Evolutionary conservation across 352 stramenopile species (phyloP), one percentile per base, ranked within the genome.

Genomic region (Elongisporangium anandrum): DNA sequence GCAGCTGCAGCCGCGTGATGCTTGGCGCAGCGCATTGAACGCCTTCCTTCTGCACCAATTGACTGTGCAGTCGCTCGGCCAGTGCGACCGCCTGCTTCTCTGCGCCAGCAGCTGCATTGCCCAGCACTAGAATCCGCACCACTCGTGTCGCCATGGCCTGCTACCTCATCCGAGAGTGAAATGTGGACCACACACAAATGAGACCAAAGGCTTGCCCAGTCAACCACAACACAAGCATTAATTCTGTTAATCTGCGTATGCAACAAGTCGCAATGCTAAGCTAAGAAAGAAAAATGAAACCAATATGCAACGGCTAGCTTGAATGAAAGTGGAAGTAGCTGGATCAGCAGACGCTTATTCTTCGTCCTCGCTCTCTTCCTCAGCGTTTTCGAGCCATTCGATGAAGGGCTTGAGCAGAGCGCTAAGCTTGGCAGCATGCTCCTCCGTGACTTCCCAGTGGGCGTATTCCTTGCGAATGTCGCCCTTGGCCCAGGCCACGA

Each of bases 301-400:
- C 13, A 41, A 41, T 41, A 41, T 41, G 29, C 29, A 41, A 41
- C 2, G 6, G 29, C 9, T 15, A 8, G 29, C 29, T 41, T 15
- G 29, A 15, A 15, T 41, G 29, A 4, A 41, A 7, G 7, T 3
- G 7, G 24, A 13, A 8, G 4, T 2, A 41, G 29, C 9, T 8
- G 9, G 9, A 34, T 3, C 24, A 34, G 24, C 24, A 41, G 38
- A 19, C 22, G 45, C 48, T 70, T 85, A 86, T 60, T 90, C 70
- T 57, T 87, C 72, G 47, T 73, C 75, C 38, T 93, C 87, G 10
- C 87, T 86, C 47, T 97, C 90, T 50, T 97, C 91, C 60, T 97
- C 91, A 48, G 92, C 94, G 75, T 99, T 98, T 82, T 98, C 87
- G 29, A 99, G 88, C 97, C 97, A 99, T 56, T 97, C 94, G 48